phyloP scores from a whole-genome alignment of 768 basidiomycete genomes.

The Tephrocybe rancida region DNA sequence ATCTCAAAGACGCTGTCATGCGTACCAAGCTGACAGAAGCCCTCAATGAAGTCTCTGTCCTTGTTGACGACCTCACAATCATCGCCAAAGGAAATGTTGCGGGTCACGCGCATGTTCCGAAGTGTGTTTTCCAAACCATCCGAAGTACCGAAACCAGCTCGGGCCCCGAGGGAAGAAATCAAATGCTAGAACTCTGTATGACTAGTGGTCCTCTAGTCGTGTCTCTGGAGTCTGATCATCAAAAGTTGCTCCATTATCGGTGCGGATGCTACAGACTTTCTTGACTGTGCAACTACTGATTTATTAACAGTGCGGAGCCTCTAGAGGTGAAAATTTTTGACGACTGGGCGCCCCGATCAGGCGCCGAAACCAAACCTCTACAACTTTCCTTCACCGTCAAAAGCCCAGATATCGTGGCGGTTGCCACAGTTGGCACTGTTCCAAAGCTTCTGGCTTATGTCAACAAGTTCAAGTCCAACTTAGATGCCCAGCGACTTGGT shows the following conservation, averaged over 20 bases:
- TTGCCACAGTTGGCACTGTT: conserved; percentile 74
- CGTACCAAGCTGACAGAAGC: conserved; percentile 67
- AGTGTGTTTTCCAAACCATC: conserved; percentile 76
- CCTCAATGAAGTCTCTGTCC: conserved; percentile 64
- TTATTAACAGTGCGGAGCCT: conserved; percentile 67
- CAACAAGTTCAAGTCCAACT: conserved; percentile 73
- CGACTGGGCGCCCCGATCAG: conserved; percentile 68
- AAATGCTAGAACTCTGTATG: conserved; percentile 74
- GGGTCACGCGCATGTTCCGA: conserved; percentile 65
- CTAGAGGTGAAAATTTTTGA: conserved; percentile 74
- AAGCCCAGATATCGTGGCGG: conserved; percentile 67
- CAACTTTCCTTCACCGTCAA: conserved; percentile 75
- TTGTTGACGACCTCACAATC: conserved; percentile 64
- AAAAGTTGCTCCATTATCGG: conserved; percentile 76
- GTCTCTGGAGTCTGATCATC: conserved; percentile 75
- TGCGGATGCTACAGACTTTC: conserved; percentile 36
- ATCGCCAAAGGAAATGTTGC: conserved; percentile 74
- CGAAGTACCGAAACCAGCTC: conserved; percentile 51
- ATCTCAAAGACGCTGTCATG: conserved; percentile 63
- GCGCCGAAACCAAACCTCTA: conserved; percentile 51
- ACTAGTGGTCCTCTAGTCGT: conserved; percentile 71
- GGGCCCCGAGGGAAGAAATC: conserved; percentile 36
- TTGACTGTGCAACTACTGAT: not conserved
- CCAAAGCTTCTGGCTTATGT: conserved; percentile 76
- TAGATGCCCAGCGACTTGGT: conserved; percentile 72